Evolutionary conservation across 208 protist species (phyloP).

Genomic region (Leishmania braziliensis): DNA sequence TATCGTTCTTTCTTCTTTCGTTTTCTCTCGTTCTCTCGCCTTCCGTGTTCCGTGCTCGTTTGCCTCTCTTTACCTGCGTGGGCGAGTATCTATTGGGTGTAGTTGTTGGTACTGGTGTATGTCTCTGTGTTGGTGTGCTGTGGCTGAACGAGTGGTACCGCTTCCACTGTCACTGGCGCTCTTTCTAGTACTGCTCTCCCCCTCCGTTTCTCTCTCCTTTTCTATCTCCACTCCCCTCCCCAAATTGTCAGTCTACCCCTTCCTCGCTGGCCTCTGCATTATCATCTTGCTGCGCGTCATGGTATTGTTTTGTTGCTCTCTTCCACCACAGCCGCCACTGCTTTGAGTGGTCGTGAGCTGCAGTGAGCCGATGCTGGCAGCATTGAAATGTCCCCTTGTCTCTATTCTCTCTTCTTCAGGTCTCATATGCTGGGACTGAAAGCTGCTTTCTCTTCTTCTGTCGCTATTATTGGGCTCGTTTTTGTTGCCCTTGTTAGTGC

Average conservation of each 20-base stretch:
- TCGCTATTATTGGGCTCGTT: neutral
- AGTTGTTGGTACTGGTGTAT: neutral
- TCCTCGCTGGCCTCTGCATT: neutral
- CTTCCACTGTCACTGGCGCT: neutral
- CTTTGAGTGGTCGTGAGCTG: neutral
- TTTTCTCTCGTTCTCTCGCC: neutral
- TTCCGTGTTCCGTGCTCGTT: neutral
- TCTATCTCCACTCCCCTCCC: neutral
- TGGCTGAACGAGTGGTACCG: neutral
- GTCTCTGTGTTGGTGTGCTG: no score
- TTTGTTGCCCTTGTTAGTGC: conserved; percentile 9
- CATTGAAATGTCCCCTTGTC: neutral
- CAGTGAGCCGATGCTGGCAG: neutral
- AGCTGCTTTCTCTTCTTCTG: conserved; percentile 27
- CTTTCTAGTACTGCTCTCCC: neutral
- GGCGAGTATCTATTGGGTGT: neutral
- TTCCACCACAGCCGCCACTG: neutral
- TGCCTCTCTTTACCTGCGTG: neutral
- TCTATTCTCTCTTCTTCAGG: neutral
- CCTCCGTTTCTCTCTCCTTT: no score
- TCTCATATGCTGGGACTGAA: neutral
- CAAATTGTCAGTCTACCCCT: neutral
- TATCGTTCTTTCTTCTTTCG: neutral
- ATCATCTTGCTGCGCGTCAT: neutral
- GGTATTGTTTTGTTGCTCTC: neutral